These are phyloP conservation scores for Paraurostyla sp. DNA, from an alignment of 73 alveolate genomes.

Conservation along the genomic window DNA sequence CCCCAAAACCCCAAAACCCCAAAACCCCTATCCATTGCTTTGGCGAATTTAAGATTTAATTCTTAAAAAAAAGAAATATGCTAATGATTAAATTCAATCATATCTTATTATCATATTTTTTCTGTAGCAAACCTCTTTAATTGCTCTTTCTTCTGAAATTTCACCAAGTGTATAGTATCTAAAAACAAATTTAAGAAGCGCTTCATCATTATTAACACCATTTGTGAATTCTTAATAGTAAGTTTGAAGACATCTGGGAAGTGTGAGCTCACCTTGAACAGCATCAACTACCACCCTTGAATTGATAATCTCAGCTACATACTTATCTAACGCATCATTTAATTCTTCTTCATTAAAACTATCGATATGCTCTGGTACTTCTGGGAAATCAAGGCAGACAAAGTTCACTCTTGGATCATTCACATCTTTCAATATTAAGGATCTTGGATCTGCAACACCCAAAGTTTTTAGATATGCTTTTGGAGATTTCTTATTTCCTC, in stretches of 20 bases:
- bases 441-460: constrained; percentile 16
- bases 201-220: constrained; percentile 45
- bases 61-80: no score
- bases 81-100: neutral
- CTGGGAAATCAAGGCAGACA: constrained; percentile 67
- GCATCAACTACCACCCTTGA: constrained; percentile 67
- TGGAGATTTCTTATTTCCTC: constrained; percentile 80
- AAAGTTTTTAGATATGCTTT: constrained; percentile 48
- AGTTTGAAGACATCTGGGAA: constrained; percentile 74
- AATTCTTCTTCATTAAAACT: neutral
- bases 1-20: no score
- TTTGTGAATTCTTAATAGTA: constrained; percentile 70
- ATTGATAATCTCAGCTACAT: constrained; percentile 65
- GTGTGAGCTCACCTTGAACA: constrained; percentile 54
- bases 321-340: constrained; percentile 40
- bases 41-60: no score
- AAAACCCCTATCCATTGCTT: no score
- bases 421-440: constrained; percentile 38
- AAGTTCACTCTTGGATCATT: constrained; percentile 63
- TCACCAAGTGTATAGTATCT: constrained; percentile 37
- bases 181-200: constrained; percentile 62
- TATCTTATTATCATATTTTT: constrained; percentile 35
- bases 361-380: constrained; percentile 45
- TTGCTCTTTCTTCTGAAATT: neutral
- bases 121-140: constrained; percentile 14